Evolutionary conservation across 371 early-diverging fungal species (phyloP).

Genomic region (Mucor irregularis): DNA sequence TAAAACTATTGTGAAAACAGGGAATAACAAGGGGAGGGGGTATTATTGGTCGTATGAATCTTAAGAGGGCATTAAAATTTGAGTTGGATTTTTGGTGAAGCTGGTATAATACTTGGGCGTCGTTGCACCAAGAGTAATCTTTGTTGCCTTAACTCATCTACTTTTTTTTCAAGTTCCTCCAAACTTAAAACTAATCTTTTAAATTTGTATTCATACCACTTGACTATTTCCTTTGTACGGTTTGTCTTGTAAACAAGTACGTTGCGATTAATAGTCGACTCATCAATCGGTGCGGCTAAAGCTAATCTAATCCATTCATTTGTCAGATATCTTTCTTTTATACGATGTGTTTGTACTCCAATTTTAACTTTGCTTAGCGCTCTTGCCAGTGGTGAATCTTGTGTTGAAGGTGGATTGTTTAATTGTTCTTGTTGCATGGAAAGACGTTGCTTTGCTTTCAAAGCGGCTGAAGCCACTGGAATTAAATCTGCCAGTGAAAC

Average conservation of each 20-base stretch:
- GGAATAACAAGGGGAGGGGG: neutral
- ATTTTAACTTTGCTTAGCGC: conserved; percentile 41
- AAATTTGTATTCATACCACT: conserved; percentile 49
- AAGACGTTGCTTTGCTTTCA: conserved; percentile 15
- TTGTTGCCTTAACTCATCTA: conserved; percentile 36
- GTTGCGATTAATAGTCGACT: conserved; percentile 26
- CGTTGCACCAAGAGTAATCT: conserved; percentile 18
- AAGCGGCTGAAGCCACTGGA: conserved; percentile 42
- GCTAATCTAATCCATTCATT: conserved; percentile 54
- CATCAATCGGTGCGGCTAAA: conserved; percentile 37
- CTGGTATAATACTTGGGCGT: neutral
- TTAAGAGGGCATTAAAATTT: neutral
- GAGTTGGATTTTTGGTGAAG: conserved; percentile 4
- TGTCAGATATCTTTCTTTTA: conserved; percentile 43
- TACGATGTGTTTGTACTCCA: conserved; percentile 38
- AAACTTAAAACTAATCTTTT: conserved; percentile 28
- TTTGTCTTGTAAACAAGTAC: conserved; percentile 3
- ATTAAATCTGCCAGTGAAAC: conserved; percentile 42
- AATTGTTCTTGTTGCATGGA: neutral
- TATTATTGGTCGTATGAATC: neutral
- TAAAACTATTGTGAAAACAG: neutral
- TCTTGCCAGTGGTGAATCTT: conserved; percentile 34
- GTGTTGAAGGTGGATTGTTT: neutral
- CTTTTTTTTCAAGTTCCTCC: conserved; percentile 37
- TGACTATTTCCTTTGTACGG: conserved; percentile 47